Base-by-base conservation (phyloP, 352 stramenopile genomes). In the Elongisporangium prolatum region DNA sequence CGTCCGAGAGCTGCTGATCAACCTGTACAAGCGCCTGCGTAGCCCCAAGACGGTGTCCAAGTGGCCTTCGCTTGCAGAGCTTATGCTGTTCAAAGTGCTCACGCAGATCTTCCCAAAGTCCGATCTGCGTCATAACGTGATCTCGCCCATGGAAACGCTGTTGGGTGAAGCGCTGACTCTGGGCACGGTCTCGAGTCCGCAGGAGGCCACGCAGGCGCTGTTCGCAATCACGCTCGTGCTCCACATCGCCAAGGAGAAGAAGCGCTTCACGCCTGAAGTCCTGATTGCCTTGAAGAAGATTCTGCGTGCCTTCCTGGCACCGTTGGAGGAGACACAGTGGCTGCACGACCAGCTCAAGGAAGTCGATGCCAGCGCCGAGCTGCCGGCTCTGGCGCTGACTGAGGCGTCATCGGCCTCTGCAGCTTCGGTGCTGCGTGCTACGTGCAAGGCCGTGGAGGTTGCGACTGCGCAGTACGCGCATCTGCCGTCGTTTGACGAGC, bases 61-160 rank as follows among this genome's bases (percentile, higher is more conserved):
- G 50, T 98, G 90, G 91, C 89, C 93, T 17, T 84, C 84, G 20
- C 81, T 95, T 7, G 79, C 89, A 20, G 89, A 96, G 49, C 64
- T 98, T 44, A 71, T 99, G 51, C 71, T 98, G 24, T 88, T 98
- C 57, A 86, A 89, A 57, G 79, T 84, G 9, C 56, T 98, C 8
- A 78, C 76, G 2, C 78, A 96, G 48, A 82, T 99, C 40, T 99
- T 98, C 71, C 93, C 93, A 18, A 88, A 89, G 2, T 98, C 95
- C 6, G 96, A 99, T 76, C 77, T 95, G 67, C 81, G 89, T n/a
- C 94, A 99, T 71, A 90, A 96, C 52, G 86, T 99, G 22, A 70
- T 98, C 20, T 98, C 91, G 48, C 94, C 94, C 0, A 77, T 95
- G 48, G 80, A 98, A 64, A 88, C 97, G 34, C 64, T 98, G 20